These are phyloP conservation scores for Pholiota adiposa DNA, from an alignment of 1,284 basidiomycete genomes.

Conservation along the genomic window DNA sequence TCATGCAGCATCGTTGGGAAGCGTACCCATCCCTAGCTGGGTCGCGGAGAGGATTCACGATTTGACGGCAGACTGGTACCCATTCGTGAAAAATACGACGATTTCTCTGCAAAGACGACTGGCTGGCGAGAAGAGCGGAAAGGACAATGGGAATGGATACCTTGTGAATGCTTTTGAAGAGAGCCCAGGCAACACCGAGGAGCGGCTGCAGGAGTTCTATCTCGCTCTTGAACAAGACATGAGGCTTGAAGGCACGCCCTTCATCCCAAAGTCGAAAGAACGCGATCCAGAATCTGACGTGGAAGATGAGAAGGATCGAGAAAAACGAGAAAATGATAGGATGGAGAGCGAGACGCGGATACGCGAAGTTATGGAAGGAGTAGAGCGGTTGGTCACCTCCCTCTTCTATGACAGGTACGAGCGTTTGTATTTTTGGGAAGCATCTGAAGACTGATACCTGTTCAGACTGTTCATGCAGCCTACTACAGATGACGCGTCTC, in stretches of 20 bases:
- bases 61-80: constrained; percentile 53
- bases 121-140: constrained; percentile 14
- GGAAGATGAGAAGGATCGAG: constrained; percentile 32
- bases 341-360: constrained; percentile 46
- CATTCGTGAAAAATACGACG: constrained; percentile 44
- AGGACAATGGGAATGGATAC: constrained; percentile 32
- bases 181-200: constrained; percentile 55
- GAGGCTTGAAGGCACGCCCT: constrained; percentile 27
- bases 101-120: constrained; percentile 14
- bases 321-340: constrained; percentile 31
- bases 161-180: constrained; percentile 44
- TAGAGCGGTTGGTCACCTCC: constrained; percentile 72
- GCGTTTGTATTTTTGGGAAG: not conserved
- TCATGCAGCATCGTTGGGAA: constrained; percentile 22
- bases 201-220: constrained; percentile 78
- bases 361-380: constrained; percentile 64
- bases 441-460: not conserved
- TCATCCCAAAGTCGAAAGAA: constrained; percentile 21
- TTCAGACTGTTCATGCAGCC: constrained; percentile 48
- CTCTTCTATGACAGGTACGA: constrained; percentile 74
- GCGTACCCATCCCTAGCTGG: constrained; percentile 54
- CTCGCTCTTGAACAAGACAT: constrained; percentile 47
- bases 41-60: constrained; percentile 65
- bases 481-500: constrained; percentile 78
- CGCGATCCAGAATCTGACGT: constrained; percentile 27